Conservation (phyloP, 2,329 filamentous ascomycete species). For the Cytospora piceae region DNA sequence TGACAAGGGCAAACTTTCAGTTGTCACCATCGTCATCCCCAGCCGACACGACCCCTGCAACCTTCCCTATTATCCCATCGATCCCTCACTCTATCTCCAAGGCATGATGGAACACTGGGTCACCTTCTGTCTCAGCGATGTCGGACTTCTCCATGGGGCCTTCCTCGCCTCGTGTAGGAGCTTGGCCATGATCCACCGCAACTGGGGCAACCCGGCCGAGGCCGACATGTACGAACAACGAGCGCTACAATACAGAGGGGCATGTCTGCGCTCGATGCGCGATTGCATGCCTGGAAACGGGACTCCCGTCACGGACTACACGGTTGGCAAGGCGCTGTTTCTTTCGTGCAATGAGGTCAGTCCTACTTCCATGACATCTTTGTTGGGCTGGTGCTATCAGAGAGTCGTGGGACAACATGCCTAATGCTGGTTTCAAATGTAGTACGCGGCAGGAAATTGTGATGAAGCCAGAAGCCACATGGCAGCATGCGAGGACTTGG, state of each 20-base stretch:
- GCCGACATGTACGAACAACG: conserved; percentile 13
- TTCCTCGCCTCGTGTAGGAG: conserved; percentile 6
- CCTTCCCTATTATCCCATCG: not conserved
- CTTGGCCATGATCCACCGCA: conserved; percentile 8
- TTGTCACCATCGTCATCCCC: conserved; percentile 15
- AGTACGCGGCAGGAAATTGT: conserved; percentile 18
- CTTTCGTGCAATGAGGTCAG: conserved; percentile 24
- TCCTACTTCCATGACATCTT: not conserved
- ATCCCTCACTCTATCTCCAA: conserved; percentile 3
- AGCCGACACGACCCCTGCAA: conserved; percentile 18
- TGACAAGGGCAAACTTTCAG: conserved; percentile 4
- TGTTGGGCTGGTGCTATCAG: too few species aligned
- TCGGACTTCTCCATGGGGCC: conserved; percentile 14
- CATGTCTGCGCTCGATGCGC: conserved; percentile 17
- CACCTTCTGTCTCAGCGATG: conserved; percentile 20
- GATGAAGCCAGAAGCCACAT: conserved; percentile 7
- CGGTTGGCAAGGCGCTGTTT: conserved; percentile 6
- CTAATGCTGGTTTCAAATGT: not conserved
- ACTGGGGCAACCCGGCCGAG: not conserved
- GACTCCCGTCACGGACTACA: conserved; percentile 11
- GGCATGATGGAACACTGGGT: conserved; percentile 12
- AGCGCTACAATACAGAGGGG: conserved; percentile 15
- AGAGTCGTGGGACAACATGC: too few species aligned
- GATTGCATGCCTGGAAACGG: conserved; percentile 8
- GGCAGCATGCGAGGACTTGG: conserved; percentile 20